phyloP scores from a whole-genome alignment of 139 green algal species.

The Coccomyxa sp. region DNA sequence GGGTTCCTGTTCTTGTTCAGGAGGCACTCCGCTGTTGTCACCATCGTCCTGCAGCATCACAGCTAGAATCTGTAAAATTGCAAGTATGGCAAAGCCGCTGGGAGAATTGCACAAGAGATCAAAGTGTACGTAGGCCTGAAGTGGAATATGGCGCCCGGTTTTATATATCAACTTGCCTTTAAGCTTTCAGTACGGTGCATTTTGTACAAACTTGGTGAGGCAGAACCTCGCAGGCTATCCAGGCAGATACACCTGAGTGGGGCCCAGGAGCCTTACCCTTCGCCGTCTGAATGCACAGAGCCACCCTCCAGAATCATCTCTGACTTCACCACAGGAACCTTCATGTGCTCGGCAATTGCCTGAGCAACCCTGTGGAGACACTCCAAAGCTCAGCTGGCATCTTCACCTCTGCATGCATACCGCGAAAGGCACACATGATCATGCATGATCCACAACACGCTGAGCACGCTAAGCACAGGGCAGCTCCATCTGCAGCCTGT shows the following conservation, averaged over 20 bases:
- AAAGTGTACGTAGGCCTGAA: background rate
- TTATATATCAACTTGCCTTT: no score
- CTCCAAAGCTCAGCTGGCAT: no score
- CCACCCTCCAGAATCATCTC: conserved; percentile 63
- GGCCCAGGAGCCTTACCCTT: no score
- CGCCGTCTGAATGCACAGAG: conserved; percentile 54
- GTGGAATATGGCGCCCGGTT: no score
- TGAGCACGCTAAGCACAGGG: no score
- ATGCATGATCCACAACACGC: no score
- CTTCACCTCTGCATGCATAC: background rate
- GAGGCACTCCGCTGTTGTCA: conserved; percentile 78
- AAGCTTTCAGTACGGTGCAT: no score
- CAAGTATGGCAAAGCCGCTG: background rate
- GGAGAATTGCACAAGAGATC: background rate
- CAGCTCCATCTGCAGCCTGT: no score
- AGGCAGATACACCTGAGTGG: background rate
- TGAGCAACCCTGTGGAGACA: background rate
- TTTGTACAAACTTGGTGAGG: background rate
- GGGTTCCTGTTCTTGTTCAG: conserved; percentile 74
- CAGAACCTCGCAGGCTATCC: background rate
- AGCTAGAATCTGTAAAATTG: background rate
- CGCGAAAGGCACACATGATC: no score
- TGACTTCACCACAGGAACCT: conserved; percentile 23
- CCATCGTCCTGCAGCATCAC: conserved; percentile 61
- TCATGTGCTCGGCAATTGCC: conserved; percentile 14